phyloP scores from a whole-genome alignment of 768 basidiomycete species.

The Leccinum rimulosum region DNA sequence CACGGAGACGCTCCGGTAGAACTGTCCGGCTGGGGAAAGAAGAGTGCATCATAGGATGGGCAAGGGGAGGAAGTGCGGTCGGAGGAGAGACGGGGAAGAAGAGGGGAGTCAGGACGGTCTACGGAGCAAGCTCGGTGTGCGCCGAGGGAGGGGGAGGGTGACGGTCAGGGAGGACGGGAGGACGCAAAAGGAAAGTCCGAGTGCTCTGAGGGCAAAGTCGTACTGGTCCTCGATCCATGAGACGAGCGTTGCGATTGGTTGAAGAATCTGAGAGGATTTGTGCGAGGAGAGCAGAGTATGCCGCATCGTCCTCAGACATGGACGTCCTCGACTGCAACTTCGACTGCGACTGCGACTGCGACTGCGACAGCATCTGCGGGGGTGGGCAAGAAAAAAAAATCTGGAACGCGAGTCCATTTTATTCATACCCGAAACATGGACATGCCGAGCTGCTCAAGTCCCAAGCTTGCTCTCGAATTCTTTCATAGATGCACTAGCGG shows the following conservation, averaged over 20 bases:
- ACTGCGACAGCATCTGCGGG: conserved; percentile 4
- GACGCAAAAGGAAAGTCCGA: conserved; percentile 2
- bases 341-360: background rate
- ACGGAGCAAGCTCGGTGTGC: conserved; percentile 19
- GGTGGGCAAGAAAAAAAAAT: conserved; percentile 1
- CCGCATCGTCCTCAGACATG: conserved; percentile 33
- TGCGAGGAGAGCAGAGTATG: conserved; percentile 28
- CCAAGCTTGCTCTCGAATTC: no score
- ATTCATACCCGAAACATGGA: conserved; percentile 7
- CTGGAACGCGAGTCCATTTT: conserved; percentile 17
- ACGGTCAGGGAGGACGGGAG: conserved; percentile 25
- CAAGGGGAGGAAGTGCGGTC: conserved; percentile 25
- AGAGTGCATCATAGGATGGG: conserved; percentile 35
- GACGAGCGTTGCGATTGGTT: conserved; percentile 23
- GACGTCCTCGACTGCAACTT: background rate
- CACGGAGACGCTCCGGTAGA: conserved; percentile 29
- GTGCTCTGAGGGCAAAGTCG: conserved; percentile 32
- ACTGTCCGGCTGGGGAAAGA: conserved; percentile 26
- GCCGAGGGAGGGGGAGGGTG: conserved; percentile 32
- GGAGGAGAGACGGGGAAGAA: conserved; percentile 27
- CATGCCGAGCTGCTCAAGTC: no score
- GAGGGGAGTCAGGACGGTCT: conserved; percentile 31
- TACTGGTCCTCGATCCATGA: conserved; percentile 38
- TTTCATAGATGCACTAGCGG: no score
- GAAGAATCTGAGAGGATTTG: conserved; percentile 28